Evolutionary conservation across 2,329 filamentous ascomycete species (phyloP).

Genomic region (Acrocalymma vagum): DNA sequence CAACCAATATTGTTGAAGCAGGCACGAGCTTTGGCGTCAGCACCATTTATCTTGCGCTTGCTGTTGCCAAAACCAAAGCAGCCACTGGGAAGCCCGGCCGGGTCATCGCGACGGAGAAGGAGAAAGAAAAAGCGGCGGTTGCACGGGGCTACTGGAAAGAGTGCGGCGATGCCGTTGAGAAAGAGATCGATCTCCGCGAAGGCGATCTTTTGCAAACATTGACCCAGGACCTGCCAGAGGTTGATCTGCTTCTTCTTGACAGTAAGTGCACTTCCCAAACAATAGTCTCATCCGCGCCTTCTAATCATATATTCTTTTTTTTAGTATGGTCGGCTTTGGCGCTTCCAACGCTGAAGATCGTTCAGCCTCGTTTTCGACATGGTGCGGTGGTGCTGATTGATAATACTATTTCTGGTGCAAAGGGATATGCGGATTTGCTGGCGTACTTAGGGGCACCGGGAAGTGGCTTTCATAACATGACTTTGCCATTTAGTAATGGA

Average conservation of each 20-base stretch:
- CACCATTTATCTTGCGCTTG: slow-evolving; percentile 69
- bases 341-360: slow-evolving; percentile 59
- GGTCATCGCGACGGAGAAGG: slow-evolving; percentile 70
- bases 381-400: slow-evolving; percentile 62
- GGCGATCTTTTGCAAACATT: slow-evolving; percentile 67
- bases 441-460: slow-evolving; percentile 54
- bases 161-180: slow-evolving; percentile 58
- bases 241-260: slow-evolving; percentile 69
- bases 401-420: slow-evolving; percentile 53
- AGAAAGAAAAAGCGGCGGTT: slow-evolving; percentile 60
- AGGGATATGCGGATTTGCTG: slow-evolving; percentile 58
- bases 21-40: slow-evolving; percentile 70
- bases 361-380: slow-evolving; percentile 54
- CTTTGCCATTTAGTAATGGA: slow-evolving; percentile 59
- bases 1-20: slow-evolving; percentile 64
- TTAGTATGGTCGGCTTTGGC: slow-evolving; percentile 66
- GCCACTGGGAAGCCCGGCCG: slow-evolving; percentile 42
- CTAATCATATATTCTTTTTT: neutral
- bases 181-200: slow-evolving; percentile 64
- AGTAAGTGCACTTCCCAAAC: no score
- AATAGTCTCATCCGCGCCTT: neutral
- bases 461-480: slow-evolving; percentile 61
- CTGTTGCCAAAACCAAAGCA: slow-evolving; percentile 59
- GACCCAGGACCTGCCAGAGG: slow-evolving; percentile 55
- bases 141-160: slow-evolving; percentile 62